Conservation (phyloP, 1,284 basidiomycete genomes). For the Omphalotus olearius region DNA sequence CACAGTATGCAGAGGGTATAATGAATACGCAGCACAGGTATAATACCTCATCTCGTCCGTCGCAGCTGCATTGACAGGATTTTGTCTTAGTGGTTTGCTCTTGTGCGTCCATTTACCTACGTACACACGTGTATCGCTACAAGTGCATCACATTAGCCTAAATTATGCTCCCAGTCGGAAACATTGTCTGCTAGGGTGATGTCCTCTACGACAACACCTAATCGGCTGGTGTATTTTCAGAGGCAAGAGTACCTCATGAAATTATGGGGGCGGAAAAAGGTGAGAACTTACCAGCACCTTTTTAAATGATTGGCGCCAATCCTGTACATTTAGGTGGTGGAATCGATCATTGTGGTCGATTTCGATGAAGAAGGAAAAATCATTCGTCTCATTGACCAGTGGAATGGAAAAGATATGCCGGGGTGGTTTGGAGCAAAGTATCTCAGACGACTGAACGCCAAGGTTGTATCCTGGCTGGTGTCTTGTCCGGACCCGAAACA, state of each 20-base stretch:
- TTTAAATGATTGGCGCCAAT: not conserved
- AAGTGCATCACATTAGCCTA: constrained; percentile 36
- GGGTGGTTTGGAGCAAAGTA: constrained; percentile 40
- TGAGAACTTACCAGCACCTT: constrained; percentile 22
- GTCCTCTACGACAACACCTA: constrained; percentile 50
- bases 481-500: constrained; percentile 30
- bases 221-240: constrained; percentile 56
- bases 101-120: constrained; percentile 37
- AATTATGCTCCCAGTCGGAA: constrained; percentile 47
- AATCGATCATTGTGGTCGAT: constrained; percentile 61
- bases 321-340: constrained; percentile 30
- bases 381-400: constrained; percentile 53
- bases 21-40: constrained; percentile 54
- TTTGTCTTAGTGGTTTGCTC: constrained; percentile 49
- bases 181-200: constrained; percentile 50
- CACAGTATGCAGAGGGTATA: constrained; percentile 44
- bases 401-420: constrained; percentile 56
- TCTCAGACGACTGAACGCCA: constrained; percentile 47
- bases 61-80: constrained; percentile 5
- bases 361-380: constrained; percentile 62
- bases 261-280: constrained; percentile 50
- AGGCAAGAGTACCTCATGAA: constrained; percentile 57
- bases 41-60: constrained; percentile 6
- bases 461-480: constrained; percentile 45
- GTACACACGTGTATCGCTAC: not conserved